These are phyloP conservation scores for Telopea speciosissima DNA, from an alignment of 177 flowering plant genomes.

Conservation along the genomic window DNA sequence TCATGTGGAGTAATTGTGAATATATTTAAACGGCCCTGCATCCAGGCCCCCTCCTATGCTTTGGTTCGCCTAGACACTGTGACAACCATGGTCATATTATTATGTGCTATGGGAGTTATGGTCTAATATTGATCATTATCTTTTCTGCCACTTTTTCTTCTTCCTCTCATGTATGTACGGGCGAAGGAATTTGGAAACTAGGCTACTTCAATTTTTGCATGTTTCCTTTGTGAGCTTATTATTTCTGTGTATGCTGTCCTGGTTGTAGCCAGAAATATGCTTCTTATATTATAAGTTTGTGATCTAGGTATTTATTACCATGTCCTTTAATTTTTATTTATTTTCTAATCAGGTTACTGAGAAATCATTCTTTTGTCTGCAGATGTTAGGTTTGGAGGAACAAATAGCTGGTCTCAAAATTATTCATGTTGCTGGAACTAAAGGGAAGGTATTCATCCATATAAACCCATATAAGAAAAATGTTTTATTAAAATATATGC, in stretches of 20 bases:
- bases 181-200: no score
- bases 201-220: background rate
- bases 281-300: background rate
- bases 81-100: no score
- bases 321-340: conserved; percentile 4
- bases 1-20: background rate
- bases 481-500: background rate
- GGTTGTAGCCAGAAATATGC: background rate
- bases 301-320: background rate
- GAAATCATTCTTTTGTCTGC: conserved; percentile 13
- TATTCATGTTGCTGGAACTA: conserved; percentile 94
- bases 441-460: conserved; percentile 68
- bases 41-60: no score
- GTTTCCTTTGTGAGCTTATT: background rate
- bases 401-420: conserved; percentile 54
- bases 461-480: background rate
- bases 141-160: no score
- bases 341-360: background rate
- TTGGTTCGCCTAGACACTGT: no score
- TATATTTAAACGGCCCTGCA: no score
- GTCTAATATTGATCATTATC: no score
- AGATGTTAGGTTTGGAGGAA: conserved; percentile 74
- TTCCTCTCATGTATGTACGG: no score
- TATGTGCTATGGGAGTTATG: no score
- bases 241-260: background rate